Evolutionary conservation across 169 alveolate species (phyloP).

Genomic region (Theileria orientalis): DNA sequence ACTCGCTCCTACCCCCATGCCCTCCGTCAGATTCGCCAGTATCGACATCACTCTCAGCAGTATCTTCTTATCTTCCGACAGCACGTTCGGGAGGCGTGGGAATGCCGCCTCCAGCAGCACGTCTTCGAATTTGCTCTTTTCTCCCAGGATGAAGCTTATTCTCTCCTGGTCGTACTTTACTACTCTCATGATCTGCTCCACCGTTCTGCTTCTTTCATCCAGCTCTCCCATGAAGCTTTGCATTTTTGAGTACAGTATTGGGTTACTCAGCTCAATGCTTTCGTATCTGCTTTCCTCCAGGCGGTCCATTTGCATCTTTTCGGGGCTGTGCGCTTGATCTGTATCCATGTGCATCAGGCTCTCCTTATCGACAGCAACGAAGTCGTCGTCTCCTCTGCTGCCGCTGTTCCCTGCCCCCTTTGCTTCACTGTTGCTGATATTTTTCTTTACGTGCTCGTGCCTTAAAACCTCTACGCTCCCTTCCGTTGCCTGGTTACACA

Average conservation of each 20-base stretch:
- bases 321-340: too few relatives aligned
- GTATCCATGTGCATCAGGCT: too few relatives aligned
- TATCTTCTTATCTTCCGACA: background rate
- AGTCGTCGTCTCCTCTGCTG: too few relatives aligned
- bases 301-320: too few relatives aligned
- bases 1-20: background rate
- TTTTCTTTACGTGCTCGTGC: background rate
- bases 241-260: background rate
- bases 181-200: background rate
- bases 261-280: background rate
- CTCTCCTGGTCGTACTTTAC: background rate
- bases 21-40: background rate
- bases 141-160: background rate
- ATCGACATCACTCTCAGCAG: conserved; percentile 1
- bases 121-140: background rate
- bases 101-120: background rate
- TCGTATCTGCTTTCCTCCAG: too few relatives aligned
- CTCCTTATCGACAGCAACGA: too few relatives aligned
- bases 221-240: background rate
- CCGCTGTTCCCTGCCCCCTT: too few relatives aligned
- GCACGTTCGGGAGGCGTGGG: background rate
- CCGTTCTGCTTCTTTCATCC: background rate
- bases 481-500: background rate
- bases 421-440: background rate
- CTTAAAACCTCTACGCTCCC: background rate